A percentile compares a stretch with the other conserved stretches of the same genome.
Conservation (phyloP, 208 protist genomes). For the Crithidia sp. region DNA sequence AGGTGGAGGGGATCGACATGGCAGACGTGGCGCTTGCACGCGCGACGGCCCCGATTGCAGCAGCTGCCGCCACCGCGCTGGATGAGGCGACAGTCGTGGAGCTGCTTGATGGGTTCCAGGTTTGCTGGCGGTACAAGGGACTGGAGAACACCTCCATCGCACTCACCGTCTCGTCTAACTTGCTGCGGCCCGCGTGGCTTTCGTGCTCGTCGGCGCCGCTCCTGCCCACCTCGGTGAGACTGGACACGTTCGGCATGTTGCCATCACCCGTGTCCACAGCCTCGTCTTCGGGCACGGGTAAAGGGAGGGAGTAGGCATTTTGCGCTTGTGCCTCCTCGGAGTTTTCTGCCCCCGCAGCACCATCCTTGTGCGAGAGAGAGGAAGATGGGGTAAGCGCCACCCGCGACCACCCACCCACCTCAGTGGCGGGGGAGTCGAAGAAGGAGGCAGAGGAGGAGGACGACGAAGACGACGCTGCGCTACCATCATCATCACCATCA, state of each 20-base stretch:
- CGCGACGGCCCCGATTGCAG: not conserved
- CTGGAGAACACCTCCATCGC: not conserved
- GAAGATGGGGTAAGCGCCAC: not conserved
- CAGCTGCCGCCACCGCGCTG: not conserved
- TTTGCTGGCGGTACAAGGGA: slow-evolving; percentile 2
- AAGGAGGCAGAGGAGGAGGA: slow-evolving; percentile 23
- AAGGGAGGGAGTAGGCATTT: not conserved
- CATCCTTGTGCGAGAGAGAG: not conserved
- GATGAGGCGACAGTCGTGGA: slow-evolving; percentile 1
- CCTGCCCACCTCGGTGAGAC: not conserved
- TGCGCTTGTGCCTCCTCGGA: not conserved
- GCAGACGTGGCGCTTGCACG: not conserved
- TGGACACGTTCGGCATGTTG: not conserved
- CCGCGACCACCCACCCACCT: slow-evolving; percentile 1
- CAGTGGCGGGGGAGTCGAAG: not conserved
- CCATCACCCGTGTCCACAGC: not conserved
- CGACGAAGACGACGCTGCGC: slow-evolving; percentile 3
- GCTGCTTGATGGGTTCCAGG: not conserved
- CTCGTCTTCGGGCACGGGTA: not conserved
- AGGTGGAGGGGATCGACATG: not conserved
- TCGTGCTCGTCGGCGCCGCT: not conserved
- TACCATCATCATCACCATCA: not conserved
- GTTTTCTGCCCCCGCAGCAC: not conserved
- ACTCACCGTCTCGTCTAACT: too few relatives aligned
- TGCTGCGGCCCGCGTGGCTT: too few relatives aligned